Evolutionary conservation across 192 early-diverging fungal species (phyloP).

Genomic region (Jimgerdemannia lactiflua): DNA sequence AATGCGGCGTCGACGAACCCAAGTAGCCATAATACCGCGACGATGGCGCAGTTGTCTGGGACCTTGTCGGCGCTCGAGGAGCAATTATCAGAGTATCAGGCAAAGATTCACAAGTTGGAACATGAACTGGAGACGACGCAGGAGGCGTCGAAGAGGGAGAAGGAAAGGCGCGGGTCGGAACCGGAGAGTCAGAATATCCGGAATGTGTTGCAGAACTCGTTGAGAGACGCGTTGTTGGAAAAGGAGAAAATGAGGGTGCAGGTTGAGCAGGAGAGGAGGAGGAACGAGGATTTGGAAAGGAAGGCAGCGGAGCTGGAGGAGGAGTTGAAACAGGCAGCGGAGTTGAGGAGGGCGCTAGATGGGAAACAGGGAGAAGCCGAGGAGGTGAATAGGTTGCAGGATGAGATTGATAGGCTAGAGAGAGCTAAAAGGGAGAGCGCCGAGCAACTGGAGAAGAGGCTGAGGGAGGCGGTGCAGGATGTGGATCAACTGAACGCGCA

Average conservation of each 20-base stretch:
- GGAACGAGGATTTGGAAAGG: constrained; percentile 6
- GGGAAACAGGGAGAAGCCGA: constrained; percentile 10
- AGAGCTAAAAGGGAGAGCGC: constrained; percentile 26
- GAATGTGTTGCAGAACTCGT: constrained; percentile 23
- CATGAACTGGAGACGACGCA: constrained; percentile 22
- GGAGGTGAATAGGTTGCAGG: neutral
- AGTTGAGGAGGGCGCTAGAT: constrained; percentile 7
- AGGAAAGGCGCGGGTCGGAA: neutral
- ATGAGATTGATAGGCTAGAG: constrained; percentile 7
- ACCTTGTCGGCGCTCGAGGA: constrained; percentile 30
- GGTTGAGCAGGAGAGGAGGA: constrained; percentile 30
- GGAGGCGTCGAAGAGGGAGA: constrained; percentile 16
- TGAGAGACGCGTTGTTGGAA: constrained; percentile 33
- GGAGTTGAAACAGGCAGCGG: neutral
- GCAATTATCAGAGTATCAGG: constrained; percentile 17
- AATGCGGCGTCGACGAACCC: neutral
- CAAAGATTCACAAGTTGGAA: constrained; percentile 27
- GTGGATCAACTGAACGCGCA: neutral
- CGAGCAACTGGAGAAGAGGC: constrained; percentile 24
- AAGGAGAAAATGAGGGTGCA: constrained; percentile 29
- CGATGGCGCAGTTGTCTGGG: neutral
- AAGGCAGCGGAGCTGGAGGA: neutral
- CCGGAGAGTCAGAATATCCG: constrained; percentile 22
- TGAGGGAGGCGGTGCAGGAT: constrained; percentile 25
- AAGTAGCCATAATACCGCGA: neutral